Conservation (phyloP, 495 filamentous ascomycete species). For the Echria macrotheca region DNA sequence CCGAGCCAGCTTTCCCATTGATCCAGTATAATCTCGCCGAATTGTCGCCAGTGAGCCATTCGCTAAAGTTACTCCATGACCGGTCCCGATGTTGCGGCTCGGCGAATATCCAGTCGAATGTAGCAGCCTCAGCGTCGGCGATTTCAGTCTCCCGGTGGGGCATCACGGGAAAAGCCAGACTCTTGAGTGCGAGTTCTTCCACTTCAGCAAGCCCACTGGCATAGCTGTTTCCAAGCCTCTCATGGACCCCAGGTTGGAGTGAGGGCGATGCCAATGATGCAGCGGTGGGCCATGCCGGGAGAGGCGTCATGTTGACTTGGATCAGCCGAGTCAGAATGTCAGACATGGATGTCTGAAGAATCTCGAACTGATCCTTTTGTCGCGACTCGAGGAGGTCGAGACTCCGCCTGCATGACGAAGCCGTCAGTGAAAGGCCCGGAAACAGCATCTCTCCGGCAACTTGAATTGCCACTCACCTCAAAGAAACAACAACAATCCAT, state of each 20-base stretch:
- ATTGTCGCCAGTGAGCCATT: not conserved
- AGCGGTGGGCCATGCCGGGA: not conserved
- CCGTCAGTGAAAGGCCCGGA: no score
- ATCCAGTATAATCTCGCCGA: conserved; percentile 4
- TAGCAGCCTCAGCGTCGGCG: not conserved
- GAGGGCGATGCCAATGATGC: not conserved
- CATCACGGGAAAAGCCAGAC: conserved; percentile 3
- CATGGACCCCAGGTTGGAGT: not conserved
- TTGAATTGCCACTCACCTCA: no score
- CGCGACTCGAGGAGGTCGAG: not conserved
- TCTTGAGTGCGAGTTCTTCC: not conserved
- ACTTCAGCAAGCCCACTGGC: not conserved
- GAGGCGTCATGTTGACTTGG: not conserved
- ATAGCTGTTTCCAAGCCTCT: not conserved
- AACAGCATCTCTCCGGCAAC: no score
- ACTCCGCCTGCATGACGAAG: not conserved
- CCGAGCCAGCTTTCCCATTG: not conserved
- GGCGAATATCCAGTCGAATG: conserved; percentile 4
- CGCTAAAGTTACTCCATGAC: not conserved
- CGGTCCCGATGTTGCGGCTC: not conserved
- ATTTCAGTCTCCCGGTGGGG: not conserved
- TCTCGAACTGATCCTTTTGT: not conserved
- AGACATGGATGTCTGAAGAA: not conserved
- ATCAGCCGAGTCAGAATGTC: not conserved
- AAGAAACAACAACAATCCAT: not conserved